Evolutionary conservation across 768 basidiomycete genomes (phyloP), one percentile per base, ranked within the genome.

Genomic region (Podaxis sp.): DNA sequence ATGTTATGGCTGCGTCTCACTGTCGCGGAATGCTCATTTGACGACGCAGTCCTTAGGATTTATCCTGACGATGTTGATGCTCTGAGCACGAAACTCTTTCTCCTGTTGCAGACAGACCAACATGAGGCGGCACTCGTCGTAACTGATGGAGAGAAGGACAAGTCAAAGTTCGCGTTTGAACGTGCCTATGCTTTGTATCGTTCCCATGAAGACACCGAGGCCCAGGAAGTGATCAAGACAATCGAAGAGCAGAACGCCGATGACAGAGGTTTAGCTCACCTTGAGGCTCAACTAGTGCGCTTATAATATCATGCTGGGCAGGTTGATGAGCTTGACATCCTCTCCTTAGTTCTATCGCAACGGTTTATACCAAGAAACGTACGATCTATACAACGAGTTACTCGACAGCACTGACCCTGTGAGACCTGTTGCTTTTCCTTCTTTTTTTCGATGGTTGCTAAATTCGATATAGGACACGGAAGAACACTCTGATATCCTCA

Each of bases 201-300:
- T 33, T 75, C 94, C n/a, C 89, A 93, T 59, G 82, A 82, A 57
- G 90, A 93, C 75, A 72, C 76, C 1, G 91, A 94, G 58, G 91
- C 93, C 15, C 71, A 74, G 63, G 75, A 74, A 8, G 75, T 87
- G 30, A 71, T 95, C 22, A 73, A 74, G 0, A 71, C 67, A 52
- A 75, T 89, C 67, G 86, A 84, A 71, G 67, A 75, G 60, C 69
- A 74, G 36, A 75, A 74, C 26, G 81, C 74, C 8, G 75, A 77
- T 58, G 82, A 87, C 65, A 78, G 91, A 65, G 91, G 90, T 12
- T 79, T 86, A 38, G 69, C 85, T 50, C 93, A 95, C 76, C 79
- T 97, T 15, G 90, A 95, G 71, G 95, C 94, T 30, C 95, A 97
- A 71, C 77, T 96, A 74, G 95, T 93, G 72, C 68, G 89, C 77